These are phyloP conservation scores for Aspergillus campestris DNA, from an alignment of 495 filamentous ascomycete species.

Conservation along the genomic window DNA sequence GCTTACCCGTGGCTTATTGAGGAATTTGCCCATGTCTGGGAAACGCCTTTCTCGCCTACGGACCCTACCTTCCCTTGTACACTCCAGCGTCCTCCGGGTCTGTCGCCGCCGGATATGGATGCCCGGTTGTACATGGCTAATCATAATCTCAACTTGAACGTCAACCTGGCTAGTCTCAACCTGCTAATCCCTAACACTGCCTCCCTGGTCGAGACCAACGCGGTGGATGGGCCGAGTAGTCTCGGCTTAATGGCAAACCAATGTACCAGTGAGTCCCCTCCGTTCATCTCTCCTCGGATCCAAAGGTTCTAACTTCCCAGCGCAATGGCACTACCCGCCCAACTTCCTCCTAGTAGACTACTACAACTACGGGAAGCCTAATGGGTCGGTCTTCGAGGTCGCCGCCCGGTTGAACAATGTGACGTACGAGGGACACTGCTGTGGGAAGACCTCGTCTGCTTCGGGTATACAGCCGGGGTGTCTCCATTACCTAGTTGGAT, in stretches of 20 bases:
- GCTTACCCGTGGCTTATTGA: constrained; percentile 60
- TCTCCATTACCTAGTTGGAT: too few species aligned
- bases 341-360: constrained; percentile 89
- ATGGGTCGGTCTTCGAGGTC: constrained; percentile 86
- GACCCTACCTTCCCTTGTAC: constrained; percentile 51
- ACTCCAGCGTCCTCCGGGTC: constrained; percentile 49
- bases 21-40: constrained; percentile 59
- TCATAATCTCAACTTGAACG: constrained; percentile 77
- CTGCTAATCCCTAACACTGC: constrained; percentile 72
- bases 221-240: constrained; percentile 52
- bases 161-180: constrained; percentile 48
- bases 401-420: constrained; percentile 82
- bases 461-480: constrained; percentile 11
- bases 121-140: constrained; percentile 80
- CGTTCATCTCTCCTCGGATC: too few species aligned
- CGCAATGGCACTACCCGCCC: constrained; percentile 60
- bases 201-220: constrained; percentile 62
- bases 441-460: constrained; percentile 42
- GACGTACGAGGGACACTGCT: constrained; percentile 67
- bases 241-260: constrained; percentile 59
- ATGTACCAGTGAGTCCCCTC: constrained; percentile 62
- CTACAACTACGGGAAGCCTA: constrained; percentile 61
- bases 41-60: constrained; percentile 58
- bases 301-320: constrained; percentile 15
- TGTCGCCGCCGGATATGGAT: constrained; percentile 41